Base-by-base conservation (phyloP, 2,329 filamentous ascomycete genomes). In the Talaromyces sp. region DNA sequence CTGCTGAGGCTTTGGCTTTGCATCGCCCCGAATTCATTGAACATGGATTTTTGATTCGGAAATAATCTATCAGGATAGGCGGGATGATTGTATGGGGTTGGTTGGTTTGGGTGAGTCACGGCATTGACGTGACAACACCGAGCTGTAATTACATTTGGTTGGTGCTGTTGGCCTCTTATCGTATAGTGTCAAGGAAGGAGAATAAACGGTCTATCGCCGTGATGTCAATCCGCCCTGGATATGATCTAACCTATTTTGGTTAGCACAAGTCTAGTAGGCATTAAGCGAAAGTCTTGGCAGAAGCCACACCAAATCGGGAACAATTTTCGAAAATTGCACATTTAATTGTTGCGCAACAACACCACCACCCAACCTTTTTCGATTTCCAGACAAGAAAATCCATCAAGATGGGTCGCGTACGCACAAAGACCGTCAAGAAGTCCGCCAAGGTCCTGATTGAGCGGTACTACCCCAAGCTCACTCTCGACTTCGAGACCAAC, bases 381-480 rank as follows among this genome's bases (percentile, higher is more conserved):
- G 33, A 55, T n/a, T 33, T 56, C 56, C 59, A 57, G 59, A 56
- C 57, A 42, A 23, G 23, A 23, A 23, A 73, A 69, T 73, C 71
- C 75, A 76, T 74, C 76, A 79, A 77, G 70, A 80, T 80, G 78
- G 78, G 78, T 79, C 78, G 78, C 75, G 78, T 80, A 71, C 75
- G 78, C 66, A 80, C 78, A 65, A 80, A 80, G 85, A 89, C 87
- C 73, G 87, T 90, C 76, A 90, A 90, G 84, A 88, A 89, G 82
- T 89, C 88, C 86, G 93, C 95, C 85, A 99, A 99, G 91, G 93
- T 97, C 87, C 94, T 98, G 85, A 98, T 99, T 83, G 93, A 97
- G 90, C 88, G 90, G 71, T 96, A 95, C 87, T 96, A 96, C 85
- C 95, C 95, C 79, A 92, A 92, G 84, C 87, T 99, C 80, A 97